Conservation (phyloP, 1,139 yeast species). For the Candida sp. region DNA sequence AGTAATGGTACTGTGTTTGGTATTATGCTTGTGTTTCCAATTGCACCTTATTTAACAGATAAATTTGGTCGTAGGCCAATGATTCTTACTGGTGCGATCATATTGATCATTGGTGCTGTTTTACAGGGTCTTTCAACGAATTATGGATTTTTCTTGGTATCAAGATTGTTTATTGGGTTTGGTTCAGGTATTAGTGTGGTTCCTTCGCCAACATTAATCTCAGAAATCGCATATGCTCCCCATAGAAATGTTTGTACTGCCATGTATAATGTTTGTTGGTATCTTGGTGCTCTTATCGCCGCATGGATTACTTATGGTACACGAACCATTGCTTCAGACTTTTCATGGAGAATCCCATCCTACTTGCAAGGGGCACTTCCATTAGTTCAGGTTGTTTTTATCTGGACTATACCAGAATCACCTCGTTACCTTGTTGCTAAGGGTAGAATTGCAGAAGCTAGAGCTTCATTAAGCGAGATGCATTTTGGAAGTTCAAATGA, state of each 20-base stretch:
- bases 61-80: slow-evolving; percentile 31
- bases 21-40: slow-evolving; percentile 13
- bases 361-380: slow-evolving; percentile 41
- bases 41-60: slow-evolving; percentile 23
- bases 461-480: slow-evolving; percentile 35
- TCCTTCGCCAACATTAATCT: slow-evolving; percentile 36
- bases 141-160: slow-evolving; percentile 33
- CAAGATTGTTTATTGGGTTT: slow-evolving; percentile 39
- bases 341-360: slow-evolving; percentile 46
- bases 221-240: slow-evolving; percentile 45
- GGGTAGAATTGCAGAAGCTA: slow-evolving; percentile 36
- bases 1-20: slow-evolving; percentile 30
- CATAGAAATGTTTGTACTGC: slow-evolving; percentile 46
- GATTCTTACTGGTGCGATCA: slow-evolving; percentile 21
- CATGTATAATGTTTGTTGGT: slow-evolving; percentile 47
- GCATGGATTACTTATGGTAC: slow-evolving; percentile 54
- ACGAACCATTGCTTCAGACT: slow-evolving; percentile 20
- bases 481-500: slow-evolving; percentile 37
- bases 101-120: slow-evolving; percentile 33
- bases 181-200: slow-evolving; percentile 36
- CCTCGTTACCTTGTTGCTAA: slow-evolving; percentile 41
- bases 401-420: slow-evolving; percentile 43
- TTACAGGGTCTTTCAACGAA: slow-evolving; percentile 41
- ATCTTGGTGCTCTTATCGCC: slow-evolving; percentile 52
- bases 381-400: slow-evolving; percentile 17